A percentile compares a stretch with the other conserved stretches of the same genome.
Evolutionary conservation across 805 yeast genomes (phyloP).

Genomic region (Millerozyma acaciae): DNA sequence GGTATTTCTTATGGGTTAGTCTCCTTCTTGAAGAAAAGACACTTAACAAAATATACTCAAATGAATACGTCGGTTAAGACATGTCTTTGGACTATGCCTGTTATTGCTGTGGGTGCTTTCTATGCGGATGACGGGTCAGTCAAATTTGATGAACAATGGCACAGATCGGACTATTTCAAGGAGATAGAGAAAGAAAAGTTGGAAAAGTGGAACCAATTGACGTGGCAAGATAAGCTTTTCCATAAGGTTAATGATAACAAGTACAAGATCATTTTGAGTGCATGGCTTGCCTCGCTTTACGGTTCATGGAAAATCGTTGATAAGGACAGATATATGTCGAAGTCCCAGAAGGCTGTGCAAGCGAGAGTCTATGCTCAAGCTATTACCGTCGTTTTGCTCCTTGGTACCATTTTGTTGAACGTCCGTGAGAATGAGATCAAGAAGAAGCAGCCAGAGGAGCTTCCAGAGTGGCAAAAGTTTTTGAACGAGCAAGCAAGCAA

Average conservation of each 20-base stretch:
- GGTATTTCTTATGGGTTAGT: slow-evolving; percentile 53
- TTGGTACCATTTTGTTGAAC: slow-evolving; percentile 62
- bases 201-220: slow-evolving; percentile 48
- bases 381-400: slow-evolving; percentile 62
- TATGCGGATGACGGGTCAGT: slow-evolving; percentile 70
- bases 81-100: slow-evolving; percentile 66
- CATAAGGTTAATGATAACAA: slow-evolving; percentile 51
- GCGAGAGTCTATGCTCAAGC: slow-evolving; percentile 90
- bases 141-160: slow-evolving; percentile 57
- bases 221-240: slow-evolving; percentile 46
- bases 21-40: slow-evolving; percentile 30
- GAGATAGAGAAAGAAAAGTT: slow-evolving; percentile 43
- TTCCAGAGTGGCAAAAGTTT: slow-evolving; percentile 31
- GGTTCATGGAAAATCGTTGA: slow-evolving; percentile 73
- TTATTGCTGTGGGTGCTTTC: slow-evolving; percentile 57
- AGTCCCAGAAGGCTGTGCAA: slow-evolving; percentile 73
- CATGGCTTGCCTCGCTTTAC: slow-evolving; percentile 77
- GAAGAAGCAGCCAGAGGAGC: slow-evolving; percentile 25
- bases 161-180: slow-evolving; percentile 45
- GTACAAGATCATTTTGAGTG: slow-evolving; percentile 62
- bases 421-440: slow-evolving; percentile 57
- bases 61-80: slow-evolving; percentile 43
- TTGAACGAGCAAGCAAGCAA: slow-evolving; percentile 23
- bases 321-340: slow-evolving; percentile 66
- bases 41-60: slow-evolving; percentile 46